These are phyloP conservation scores for Mycena belliarum DNA, from an alignment of 768 basidiomycete species.

Conservation along the genomic window DNA sequence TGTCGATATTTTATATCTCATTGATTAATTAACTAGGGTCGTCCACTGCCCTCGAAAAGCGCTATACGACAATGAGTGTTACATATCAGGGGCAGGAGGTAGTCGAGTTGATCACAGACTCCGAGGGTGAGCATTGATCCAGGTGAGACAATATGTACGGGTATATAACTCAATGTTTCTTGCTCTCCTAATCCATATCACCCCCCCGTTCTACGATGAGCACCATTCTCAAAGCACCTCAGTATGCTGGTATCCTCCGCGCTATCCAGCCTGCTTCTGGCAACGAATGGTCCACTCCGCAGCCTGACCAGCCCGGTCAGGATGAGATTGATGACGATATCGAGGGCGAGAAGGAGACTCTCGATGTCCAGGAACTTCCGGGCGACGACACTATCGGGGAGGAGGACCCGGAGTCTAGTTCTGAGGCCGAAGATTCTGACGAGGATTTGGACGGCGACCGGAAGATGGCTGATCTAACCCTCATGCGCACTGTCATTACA, in stretches of 20 bases:
- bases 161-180: background rate
- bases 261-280: background rate
- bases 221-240: background rate
- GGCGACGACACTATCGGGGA: background rate
- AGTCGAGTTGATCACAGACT: slow-evolving; percentile 5
- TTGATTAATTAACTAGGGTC: background rate
- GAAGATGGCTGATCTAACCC: background rate
- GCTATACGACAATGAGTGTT: background rate
- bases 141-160: slow-evolving; percentile 3
- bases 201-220: background rate
- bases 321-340: slow-evolving; percentile 17
- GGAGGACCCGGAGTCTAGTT: background rate
- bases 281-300: background rate
- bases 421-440: background rate
- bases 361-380: background rate
- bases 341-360: slow-evolving; percentile 8
- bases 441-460: slow-evolving; percentile 15
- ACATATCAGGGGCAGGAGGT: slow-evolving; percentile 5
- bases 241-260: slow-evolving; percentile 1
- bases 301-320: background rate
- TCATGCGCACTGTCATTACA: slow-evolving; percentile 16
- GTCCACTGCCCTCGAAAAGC: background rate
- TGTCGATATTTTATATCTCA: background rate
- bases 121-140: slow-evolving; percentile 1
- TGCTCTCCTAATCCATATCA: slow-evolving; percentile 1